Percentiles rank a stretch among this genome's conserved stretches.
phyloP scores from a whole-genome alignment of 352 stramenopile genomes.

The Phytophthora cactorum region DNA sequence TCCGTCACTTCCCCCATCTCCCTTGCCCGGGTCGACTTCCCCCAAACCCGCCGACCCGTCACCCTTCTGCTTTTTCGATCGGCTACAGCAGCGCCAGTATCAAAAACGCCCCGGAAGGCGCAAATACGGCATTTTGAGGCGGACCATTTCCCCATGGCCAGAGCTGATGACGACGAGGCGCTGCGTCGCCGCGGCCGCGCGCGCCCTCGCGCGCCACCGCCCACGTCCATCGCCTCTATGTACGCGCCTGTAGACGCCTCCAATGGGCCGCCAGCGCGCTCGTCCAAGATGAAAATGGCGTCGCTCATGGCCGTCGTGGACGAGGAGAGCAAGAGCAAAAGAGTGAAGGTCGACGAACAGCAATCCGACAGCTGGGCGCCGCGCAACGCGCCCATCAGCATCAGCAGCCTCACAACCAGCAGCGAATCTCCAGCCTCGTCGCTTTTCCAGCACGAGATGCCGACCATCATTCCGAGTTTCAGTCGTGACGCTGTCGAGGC shows the following conservation, averaged over 20 bases:
- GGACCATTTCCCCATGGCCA: slow-evolving; percentile 32
- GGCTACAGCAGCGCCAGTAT: slow-evolving; percentile 33
- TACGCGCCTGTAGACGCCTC: slow-evolving; percentile 24
- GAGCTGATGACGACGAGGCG: slow-evolving; percentile 48
- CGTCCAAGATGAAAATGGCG: slow-evolving; percentile 58
- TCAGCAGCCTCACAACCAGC: slow-evolving; percentile 26
- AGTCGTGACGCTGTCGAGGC: slow-evolving; percentile 13
- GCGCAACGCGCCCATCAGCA: slow-evolving; percentile 28
- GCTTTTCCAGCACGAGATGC: slow-evolving; percentile 60
- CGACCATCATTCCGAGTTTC: slow-evolving; percentile 65
- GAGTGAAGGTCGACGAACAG: slow-evolving; percentile 50
- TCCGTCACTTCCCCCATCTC: slow-evolving; percentile 10
- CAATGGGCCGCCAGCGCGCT: slow-evolving; percentile 11
- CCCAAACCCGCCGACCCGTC: slow-evolving; percentile 14
- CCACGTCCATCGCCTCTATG: slow-evolving; percentile 28
- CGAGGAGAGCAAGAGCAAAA: slow-evolving; percentile 52
- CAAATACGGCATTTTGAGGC: not conserved
- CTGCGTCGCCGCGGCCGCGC: slow-evolving; percentile 38
- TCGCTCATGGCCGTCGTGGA: slow-evolving; percentile 52
- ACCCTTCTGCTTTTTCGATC: slow-evolving; percentile 26
- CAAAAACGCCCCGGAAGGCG: slow-evolving; percentile 34
- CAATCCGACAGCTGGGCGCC: slow-evolving; percentile 7
- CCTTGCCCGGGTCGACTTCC: slow-evolving; percentile 8
- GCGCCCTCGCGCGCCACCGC: slow-evolving; percentile 26
- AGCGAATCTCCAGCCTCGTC: slow-evolving; percentile 26